Conservation (phyloP, 805 yeast genomes). For the Suhomyces kilbournensis region DNA sequence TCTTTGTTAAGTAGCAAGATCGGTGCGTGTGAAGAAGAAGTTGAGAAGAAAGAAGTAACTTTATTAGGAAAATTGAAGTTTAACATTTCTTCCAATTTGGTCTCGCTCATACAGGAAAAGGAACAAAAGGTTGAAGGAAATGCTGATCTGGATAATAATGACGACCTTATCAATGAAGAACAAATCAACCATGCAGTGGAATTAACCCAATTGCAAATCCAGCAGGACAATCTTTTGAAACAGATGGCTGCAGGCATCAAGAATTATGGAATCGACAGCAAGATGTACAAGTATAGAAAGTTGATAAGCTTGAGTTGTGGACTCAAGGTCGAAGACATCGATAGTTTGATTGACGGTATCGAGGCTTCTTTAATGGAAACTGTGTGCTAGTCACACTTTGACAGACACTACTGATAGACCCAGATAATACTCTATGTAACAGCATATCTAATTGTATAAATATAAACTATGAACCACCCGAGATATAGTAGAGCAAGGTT, state of each 20-base stretch:
- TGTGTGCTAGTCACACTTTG: not conserved
- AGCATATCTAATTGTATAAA: not conserved
- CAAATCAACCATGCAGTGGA: conserved; percentile 14
- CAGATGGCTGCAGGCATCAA: conserved; percentile 48
- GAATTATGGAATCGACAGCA: conserved; percentile 46
- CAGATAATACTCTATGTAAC: not conserved
- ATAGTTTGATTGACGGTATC: conserved; percentile 78
- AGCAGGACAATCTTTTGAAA: conserved; percentile 41
- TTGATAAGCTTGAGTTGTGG: conserved; percentile 77
- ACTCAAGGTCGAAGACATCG: conserved; percentile 73
- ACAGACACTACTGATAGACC: not conserved
- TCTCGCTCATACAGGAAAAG: conserved; percentile 36
- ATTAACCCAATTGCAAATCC: conserved; percentile 52
- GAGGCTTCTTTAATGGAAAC: conserved; percentile 13
- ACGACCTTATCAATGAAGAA: conserved; percentile 9
- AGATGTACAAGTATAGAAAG: conserved; percentile 72
- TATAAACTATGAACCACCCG: not conserved
- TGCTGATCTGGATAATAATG: conserved; percentile 6
- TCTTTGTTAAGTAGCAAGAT: conserved; percentile 18
- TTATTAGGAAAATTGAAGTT: conserved; percentile 31
- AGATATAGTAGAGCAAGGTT: not conserved
- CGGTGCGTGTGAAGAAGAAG: conserved; percentile 10
- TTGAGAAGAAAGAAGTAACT: conserved; percentile 18
- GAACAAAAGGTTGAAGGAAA: conserved; percentile 17
- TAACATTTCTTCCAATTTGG: conserved; percentile 45